Evolutionary conservation across 2,329 filamentous ascomycete species (phyloP), one percentile per base, ranked within the genome.

Genomic region (Chaetomiaceae sp.): DNA sequence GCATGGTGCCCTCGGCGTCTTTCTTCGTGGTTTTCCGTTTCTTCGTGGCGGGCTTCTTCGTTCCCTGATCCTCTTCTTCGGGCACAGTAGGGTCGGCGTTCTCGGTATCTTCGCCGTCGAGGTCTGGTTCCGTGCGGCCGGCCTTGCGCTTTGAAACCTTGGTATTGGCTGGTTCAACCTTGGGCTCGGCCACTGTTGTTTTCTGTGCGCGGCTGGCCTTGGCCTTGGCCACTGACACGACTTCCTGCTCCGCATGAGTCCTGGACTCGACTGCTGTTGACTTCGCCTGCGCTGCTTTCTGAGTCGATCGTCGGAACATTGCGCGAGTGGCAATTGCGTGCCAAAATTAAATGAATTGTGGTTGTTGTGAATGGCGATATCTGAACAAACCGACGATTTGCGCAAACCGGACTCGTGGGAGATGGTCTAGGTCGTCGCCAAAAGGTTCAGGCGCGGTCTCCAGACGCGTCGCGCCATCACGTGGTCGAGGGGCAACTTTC

Each of bases 1-100:
- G 84, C 75, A 82, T 81, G 23, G 62, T 61, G 50, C 75, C 72
- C 25, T 73, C 73, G 21, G 66, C 65, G 42, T 72, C 64, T 16
- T 77, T 79, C 66, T 78, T 79, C 21, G 62, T 38, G 36, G 59
- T 58, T 34, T 60, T 61, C 44, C 58, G 59, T 48, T 63, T 65
- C 53, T 62, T 62, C 47, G 56, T 11, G n/a, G 54, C 53, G 1
- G 58, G 61, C 41, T 61, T 61, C 53, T 66, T 66, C 5, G 59
- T 53, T 30, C 54, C 58, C 44, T 58, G 49, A 20, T 57, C 55
- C 30, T 65, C 61, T n/a, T 65, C 62, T 36, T 61, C 58, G n/a
- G 55, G 53, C n/a, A 63, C 59, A 55, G 34, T 55, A 25, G 48
- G 32, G 13, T 51, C 34, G 29, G 42, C 38, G 45, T 56, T 65